Evolutionary conservation across 2,329 filamentous ascomycete species (phyloP).

Genomic region (Capronia epimyces): DNA sequence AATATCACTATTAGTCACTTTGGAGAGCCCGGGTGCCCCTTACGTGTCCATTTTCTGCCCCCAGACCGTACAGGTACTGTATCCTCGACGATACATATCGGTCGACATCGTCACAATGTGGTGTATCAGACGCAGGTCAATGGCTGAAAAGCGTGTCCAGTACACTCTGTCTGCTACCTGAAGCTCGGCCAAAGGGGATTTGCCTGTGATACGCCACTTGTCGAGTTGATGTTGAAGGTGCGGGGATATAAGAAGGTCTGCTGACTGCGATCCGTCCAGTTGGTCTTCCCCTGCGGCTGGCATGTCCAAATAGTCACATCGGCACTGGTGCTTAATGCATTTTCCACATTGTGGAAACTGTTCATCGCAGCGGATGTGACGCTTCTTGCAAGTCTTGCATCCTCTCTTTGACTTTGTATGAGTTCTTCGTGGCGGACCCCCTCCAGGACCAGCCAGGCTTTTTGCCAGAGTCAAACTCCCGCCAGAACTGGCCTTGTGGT

Average conservation of each 20-base stretch:
- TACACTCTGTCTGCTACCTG: slow-evolving; percentile 68
- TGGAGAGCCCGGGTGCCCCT: slow-evolving; percentile 38
- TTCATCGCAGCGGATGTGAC: slow-evolving; percentile 97
- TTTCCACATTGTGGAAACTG: slow-evolving; percentile 97
- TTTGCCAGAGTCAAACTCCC: not conserved
- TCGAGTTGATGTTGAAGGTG: slow-evolving; percentile 76
- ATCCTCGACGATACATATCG: slow-evolving; percentile 69
- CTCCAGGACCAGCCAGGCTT: slow-evolving; percentile 83
- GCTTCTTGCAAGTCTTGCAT: slow-evolving; percentile 94
- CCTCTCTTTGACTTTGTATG: slow-evolving; percentile 99
- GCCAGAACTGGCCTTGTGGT: not conserved
- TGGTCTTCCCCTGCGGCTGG: slow-evolving; percentile 56
- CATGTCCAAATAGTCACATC: slow-evolving; percentile 94
- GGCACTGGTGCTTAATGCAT: slow-evolving; percentile 97
- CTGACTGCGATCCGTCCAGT: slow-evolving; percentile 47
- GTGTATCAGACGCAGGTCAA: slow-evolving; percentile 82
- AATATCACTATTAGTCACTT: slow-evolving; percentile 25
- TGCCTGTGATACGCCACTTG: slow-evolving; percentile 75
- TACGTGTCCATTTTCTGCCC: slow-evolving; percentile 88
- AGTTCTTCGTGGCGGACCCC: slow-evolving; percentile 82
- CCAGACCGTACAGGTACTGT: slow-evolving; percentile 85
- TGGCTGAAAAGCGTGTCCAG: slow-evolving; percentile 65
- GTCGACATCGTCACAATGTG: slow-evolving; percentile 82
- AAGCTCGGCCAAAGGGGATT: slow-evolving; percentile 79
- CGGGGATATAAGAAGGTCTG: slow-evolving; percentile 74